phyloP scores from a whole-genome alignment of 164 flowering plant species.

The Sextonia rubra region DNA sequence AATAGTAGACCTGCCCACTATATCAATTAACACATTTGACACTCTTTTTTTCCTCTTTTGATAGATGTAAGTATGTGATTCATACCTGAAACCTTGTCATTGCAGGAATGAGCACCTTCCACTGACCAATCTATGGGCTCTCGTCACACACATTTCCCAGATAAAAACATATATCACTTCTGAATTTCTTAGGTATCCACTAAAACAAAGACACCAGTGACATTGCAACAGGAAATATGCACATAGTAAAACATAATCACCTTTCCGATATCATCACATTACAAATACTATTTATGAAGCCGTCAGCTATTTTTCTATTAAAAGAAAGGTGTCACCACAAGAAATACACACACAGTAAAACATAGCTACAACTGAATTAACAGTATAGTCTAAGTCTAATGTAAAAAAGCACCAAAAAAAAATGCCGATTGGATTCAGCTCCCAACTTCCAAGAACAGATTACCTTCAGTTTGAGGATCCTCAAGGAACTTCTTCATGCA shows the following conservation, averaged over 20 bases:
- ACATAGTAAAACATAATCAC: not conserved
- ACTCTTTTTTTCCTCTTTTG: no score
- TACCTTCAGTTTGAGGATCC: conserved; percentile 99
- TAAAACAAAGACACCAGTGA: no score
- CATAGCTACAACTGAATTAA: not conserved
- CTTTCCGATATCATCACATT: not conserved
- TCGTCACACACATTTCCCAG: no score
- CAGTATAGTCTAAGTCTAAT: not conserved
- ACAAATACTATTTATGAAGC: not conserved
- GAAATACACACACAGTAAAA: not conserved
- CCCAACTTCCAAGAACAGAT: not conserved
- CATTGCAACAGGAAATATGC: not conserved
- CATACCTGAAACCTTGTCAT: no score
- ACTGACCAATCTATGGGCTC: no score
- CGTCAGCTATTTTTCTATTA: not conserved
- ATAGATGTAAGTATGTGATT: no score
- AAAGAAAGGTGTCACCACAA: not conserved
- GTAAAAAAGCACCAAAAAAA: not conserved
- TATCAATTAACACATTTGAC: no score
- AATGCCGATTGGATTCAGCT: not conserved
- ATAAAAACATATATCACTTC: no score
- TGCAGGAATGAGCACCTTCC: no score
- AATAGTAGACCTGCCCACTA: no score
- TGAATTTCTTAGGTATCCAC: no score
- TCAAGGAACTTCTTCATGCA: conserved; percentile 76